Percentiles rank a stretch among this genome's conserved stretches.
Conservation (phyloP, 129 eudicot species). For the Chrysanthemum lavandulifolium region DNA sequence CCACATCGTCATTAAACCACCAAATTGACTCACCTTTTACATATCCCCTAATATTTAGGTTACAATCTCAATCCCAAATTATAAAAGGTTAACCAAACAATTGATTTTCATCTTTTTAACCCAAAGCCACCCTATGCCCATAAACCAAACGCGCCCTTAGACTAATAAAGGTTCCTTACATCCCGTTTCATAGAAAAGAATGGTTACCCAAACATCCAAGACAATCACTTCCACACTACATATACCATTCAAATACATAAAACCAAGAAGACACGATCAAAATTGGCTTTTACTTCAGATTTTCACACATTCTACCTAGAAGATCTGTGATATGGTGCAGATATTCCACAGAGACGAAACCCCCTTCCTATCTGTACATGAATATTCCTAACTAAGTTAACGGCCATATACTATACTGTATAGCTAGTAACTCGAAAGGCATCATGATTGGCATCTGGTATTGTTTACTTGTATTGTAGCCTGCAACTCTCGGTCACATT, state of each 20-base stretch:
- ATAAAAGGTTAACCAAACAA: no score
- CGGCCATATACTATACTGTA: conserved; percentile 12
- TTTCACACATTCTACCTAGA: conserved; percentile 12
- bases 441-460: not conserved
- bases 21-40: no score
- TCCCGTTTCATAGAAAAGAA: not conserved
- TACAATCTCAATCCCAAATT: no score
- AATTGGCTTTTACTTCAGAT: conserved; percentile 17
- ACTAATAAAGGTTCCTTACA: not conserved
- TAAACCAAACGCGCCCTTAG: no score
- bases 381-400: conserved; percentile 26
- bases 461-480: not conserved
- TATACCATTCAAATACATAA: not conserved
- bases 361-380: conserved; percentile 32
- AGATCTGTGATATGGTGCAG: conserved; percentile 8
- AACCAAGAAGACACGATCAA: conserved; percentile 18
- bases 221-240: not conserved
- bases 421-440: conserved; percentile 21
- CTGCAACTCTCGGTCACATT: conserved; percentile 15
- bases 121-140: no score
- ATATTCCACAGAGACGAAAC: conserved; percentile 25
- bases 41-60: no score
- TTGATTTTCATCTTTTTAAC: no score
- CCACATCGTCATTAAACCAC: no score
- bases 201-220: not conserved